Percentiles rank a stretch among this genome's conserved stretches.
Conservation (phyloP, 2,329 filamentous ascomycete genomes). For the Tolypocladium sp. region DNA sequence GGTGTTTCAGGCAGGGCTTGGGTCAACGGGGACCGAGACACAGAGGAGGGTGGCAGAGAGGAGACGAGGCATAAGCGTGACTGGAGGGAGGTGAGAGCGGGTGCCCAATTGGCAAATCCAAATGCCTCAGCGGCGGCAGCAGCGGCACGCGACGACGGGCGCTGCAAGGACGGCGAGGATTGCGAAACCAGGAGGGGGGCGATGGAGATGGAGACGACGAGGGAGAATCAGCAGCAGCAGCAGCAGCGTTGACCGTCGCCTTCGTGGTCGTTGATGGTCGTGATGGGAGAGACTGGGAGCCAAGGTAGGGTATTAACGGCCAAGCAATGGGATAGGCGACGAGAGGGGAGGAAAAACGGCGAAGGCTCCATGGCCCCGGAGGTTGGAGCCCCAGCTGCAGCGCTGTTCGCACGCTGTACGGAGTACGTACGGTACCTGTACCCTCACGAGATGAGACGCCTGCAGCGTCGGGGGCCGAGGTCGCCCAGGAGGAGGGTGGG, state of each 20-base stretch:
- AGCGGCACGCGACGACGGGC: background rate
- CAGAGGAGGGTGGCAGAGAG: background rate
- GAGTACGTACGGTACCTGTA: background rate
- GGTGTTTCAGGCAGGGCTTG: constrained; percentile 16
- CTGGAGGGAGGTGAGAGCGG: background rate
- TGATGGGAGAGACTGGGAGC: background rate
- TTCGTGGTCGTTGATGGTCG: background rate
- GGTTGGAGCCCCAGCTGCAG: background rate
- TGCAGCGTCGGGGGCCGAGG: background rate
- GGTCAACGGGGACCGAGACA: constrained; percentile 1
- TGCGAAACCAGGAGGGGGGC: background rate
- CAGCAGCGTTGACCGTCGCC: background rate
- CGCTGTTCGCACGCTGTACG: background rate
- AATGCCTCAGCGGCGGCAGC: background rate
- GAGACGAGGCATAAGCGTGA: background rate
- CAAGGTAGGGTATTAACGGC: background rate
- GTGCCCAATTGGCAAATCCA: background rate
- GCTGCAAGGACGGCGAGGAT: background rate
- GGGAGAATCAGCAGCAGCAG: background rate
- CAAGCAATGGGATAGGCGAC: background rate
- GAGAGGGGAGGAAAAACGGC: background rate
- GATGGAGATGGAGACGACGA: background rate
- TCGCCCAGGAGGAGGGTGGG: background rate
- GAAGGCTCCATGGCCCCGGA: background rate
- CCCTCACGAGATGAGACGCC: background rate